Conservation (phyloP, 108 stramenopile genomes). For the Pseudonitzschia pungens region DNA sequence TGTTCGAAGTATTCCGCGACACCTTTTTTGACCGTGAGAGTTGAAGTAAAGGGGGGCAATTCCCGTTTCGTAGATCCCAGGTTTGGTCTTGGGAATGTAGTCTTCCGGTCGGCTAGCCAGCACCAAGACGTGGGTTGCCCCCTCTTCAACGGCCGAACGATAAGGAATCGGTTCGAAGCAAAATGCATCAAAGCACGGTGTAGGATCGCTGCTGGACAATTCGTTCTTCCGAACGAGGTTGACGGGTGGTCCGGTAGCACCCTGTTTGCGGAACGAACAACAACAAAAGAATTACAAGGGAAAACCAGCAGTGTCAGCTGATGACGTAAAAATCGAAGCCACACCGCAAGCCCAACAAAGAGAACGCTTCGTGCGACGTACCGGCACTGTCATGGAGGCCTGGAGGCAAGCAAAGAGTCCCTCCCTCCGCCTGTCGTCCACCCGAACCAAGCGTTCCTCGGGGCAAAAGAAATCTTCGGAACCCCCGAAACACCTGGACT, state of each 20-base stretch:
- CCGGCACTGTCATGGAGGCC: conserved; percentile 81
- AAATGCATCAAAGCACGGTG: conserved; percentile 74
- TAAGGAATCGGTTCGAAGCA: conserved; percentile 82
- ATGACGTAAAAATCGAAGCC: too few relatives aligned
- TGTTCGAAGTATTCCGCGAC: conserved; percentile 71
- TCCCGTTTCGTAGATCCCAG: conserved; percentile 65
- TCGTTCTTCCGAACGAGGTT: conserved; percentile 30
- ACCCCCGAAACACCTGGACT: conserved; percentile 56
- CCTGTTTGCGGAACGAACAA: conserved; percentile 2
- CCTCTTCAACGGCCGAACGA: conserved; percentile 76
- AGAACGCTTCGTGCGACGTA: neutral
- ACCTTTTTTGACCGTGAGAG: conserved; percentile 51
- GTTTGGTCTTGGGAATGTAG: conserved; percentile 57
- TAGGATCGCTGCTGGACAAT: neutral
- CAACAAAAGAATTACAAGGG: neutral
- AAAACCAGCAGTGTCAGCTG: neutral
- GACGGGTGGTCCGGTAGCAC: conserved; percentile 72
- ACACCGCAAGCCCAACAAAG: too few relatives aligned
- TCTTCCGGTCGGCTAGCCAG: conserved; percentile 62
- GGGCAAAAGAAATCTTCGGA: conserved; percentile 55
- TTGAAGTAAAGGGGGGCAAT: conserved; percentile 77
- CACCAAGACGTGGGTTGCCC: conserved; percentile 77
- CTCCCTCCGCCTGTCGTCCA: conserved; percentile 23
- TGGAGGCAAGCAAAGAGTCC: conserved; percentile 79
- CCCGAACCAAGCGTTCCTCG: conserved; percentile 25